A percentile compares a stretch with the other conserved stretches of the same genome.
Conservation (phyloP, 768 basidiomycete species). For the Hebeloma cylindrosporum region DNA sequence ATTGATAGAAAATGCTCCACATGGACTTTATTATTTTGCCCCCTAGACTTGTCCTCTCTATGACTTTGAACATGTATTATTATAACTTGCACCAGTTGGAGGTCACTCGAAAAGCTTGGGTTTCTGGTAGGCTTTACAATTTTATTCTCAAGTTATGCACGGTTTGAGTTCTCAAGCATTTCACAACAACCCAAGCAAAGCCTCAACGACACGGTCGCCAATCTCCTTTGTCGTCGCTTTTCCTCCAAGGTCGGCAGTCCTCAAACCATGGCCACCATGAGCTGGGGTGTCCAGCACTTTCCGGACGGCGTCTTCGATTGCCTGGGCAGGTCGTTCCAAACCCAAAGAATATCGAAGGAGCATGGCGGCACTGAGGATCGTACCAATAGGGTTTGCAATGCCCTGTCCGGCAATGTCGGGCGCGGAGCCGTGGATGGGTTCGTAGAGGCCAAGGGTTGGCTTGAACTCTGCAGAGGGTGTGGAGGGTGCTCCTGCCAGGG, state of each 20-base stretch:
- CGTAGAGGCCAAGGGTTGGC: constrained; percentile 87
- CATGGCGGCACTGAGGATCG: constrained; percentile 92
- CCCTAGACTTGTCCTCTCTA: too few relatives aligned
- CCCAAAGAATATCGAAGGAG: constrained; percentile 94
- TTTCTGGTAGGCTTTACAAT: too few relatives aligned
- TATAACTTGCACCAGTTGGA: too few relatives aligned
- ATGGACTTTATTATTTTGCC: too few relatives aligned
- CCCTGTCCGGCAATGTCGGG: constrained; percentile 95
- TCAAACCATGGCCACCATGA: constrained; percentile 70
- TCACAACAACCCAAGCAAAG: constrained; percentile 59
- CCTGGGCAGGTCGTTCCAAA: constrained; percentile 77
- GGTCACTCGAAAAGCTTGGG: too few relatives aligned
- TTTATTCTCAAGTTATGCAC: too few relatives aligned
- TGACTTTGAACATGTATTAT: too few relatives aligned
- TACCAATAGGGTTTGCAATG: constrained; percentile 93
- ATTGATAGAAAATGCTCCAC: too few relatives aligned
- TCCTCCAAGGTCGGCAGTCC: constrained; percentile 90
- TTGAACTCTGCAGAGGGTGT: constrained; percentile 64
- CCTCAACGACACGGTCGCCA: constrained; percentile 81
- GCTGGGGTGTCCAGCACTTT: constrained; percentile 77
- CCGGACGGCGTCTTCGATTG: constrained; percentile 88
- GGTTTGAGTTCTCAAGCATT: too few relatives aligned
- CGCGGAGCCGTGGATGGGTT: constrained; percentile 95
- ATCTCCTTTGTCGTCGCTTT: constrained; percentile 71
- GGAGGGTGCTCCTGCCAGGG: constrained; percentile 85